phyloP scores from a whole-genome alignment of 2,329 filamentous ascomycete genomes.

The Diaporthe citri region DNA sequence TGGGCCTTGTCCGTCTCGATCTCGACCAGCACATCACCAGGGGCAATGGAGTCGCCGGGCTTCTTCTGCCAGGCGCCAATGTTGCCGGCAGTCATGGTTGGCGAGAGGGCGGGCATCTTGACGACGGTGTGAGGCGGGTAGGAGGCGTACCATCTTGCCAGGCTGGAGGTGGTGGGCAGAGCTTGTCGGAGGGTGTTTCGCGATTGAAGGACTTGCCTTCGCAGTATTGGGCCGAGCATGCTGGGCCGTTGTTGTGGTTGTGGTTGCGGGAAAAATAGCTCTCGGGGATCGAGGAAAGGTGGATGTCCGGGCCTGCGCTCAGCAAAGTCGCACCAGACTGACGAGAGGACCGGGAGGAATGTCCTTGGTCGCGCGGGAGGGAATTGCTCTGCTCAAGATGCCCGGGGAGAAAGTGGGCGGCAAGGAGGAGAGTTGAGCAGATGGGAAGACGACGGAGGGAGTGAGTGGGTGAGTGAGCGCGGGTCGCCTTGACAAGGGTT shows the following conservation, averaged over 20 bases:
- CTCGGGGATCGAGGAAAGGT: conserved; percentile 42
- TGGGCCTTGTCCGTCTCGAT: conserved; percentile 99
- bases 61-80: conserved; percentile 99
- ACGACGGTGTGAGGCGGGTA: conserved; percentile 95
- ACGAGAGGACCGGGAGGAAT: conserved; percentile 40
- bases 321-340: conserved; percentile 42
- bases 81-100: conserved; percentile 97
- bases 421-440: conserved; percentile 40
- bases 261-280: conserved; percentile 43
- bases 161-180: conserved; percentile 64
- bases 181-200: conserved; percentile 63
- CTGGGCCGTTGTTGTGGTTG: conserved; percentile 44
- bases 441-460: conserved; percentile 40
- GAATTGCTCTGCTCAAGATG: conserved; percentile 33
- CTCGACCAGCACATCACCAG: conserved; percentile 96
- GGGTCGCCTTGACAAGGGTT: conserved; percentile 33
- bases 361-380: conserved; percentile 18
- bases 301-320: conserved; percentile 37
- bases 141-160: conserved; percentile 79
- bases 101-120: conserved; percentile 97
- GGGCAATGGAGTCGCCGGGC: conserved; percentile 85
- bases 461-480: conserved; percentile 38
- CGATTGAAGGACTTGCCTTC: conserved; percentile 71
- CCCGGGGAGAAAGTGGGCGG: conserved; percentile 20
- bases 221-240: conserved; percentile 74